These are phyloP conservation scores for Pichia exigua DNA, from an alignment of 805 yeast genomes.

Conservation along the genomic window DNA sequence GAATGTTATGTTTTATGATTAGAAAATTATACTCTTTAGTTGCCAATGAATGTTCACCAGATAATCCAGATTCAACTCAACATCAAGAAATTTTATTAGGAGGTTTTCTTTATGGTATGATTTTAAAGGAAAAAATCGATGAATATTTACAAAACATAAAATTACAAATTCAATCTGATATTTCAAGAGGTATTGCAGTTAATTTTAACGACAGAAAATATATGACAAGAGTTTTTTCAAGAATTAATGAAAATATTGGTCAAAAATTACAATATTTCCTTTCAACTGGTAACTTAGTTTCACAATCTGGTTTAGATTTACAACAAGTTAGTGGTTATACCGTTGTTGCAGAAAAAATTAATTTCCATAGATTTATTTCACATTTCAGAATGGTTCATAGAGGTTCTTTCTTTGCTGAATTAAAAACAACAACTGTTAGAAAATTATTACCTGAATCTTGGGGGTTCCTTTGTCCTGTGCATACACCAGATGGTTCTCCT, in stretches of 20 bases:
- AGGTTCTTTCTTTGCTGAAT: constrained; percentile 97
- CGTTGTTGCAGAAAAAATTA: constrained; percentile 97
- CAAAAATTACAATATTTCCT: constrained; percentile 88
- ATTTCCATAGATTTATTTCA: constrained; percentile 93
- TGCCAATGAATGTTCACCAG: constrained; percentile 94
- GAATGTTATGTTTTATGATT: constrained; percentile 86
- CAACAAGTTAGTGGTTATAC: constrained; percentile 98
- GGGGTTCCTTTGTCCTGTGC: constrained; percentile 99
- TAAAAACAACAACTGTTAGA: constrained; percentile 95
- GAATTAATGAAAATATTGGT: constrained; percentile 90
- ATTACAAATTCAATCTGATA: constrained; percentile 69
- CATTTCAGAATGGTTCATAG: constrained; percentile 99
- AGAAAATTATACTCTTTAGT: constrained; percentile 90
- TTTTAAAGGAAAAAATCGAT: constrained; percentile 90
- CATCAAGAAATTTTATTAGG: constrained; percentile 95
- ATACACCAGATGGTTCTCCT: constrained; percentile 99
- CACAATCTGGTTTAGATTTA: constrained; percentile 94
- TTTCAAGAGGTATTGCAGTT: constrained; percentile 71
- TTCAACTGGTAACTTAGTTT: constrained; percentile 93
- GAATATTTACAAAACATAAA: constrained; percentile 75
- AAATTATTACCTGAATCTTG: constrained; percentile 95
- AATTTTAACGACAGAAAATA: constrained; percentile 80
- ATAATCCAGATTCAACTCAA: constrained; percentile 98
- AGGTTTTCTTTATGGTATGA: constrained; percentile 95
- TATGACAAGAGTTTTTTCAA: constrained; percentile 66